Evolutionary conservation across 2,329 filamentous ascomycete genomes (phyloP), one percentile per base, ranked within the genome.

Genomic region (Calycina marina): DNA sequence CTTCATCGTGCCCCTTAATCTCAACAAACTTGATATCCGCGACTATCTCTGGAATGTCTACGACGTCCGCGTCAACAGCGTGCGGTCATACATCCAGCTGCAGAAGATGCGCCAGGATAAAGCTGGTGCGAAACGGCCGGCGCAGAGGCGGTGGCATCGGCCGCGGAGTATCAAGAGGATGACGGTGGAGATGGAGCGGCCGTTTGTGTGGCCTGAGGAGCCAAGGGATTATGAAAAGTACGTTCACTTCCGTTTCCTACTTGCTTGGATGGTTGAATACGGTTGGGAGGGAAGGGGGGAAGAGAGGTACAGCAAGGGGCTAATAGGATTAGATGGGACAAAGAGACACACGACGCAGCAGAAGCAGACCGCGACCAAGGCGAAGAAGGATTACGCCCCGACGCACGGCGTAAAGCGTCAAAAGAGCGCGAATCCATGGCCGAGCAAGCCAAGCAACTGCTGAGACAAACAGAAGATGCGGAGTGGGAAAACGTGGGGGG

Each of bases 11-110:
- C 90, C 90, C 8, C 69, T 96, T 47, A 75, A 72, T 48, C 85
- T 94, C 66, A 93, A 84, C 66, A 98, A 98, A 62, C 77, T 96
- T 57, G 90, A 98, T 56, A 62, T 98, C 25, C 82, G 85, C 56
- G 86, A 94, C 62, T 98, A 96, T 63, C 77, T 98, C 40, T 81
- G 72, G 62, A 76, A 93, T 56, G 70, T 71, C 26, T 98, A 98
- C 65, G 67, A 69, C 39, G 76, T 96, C 40, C 68, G 76, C 42
- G 72, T 77, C 33, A 61, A 72, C 32, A 65, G 65, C 43, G 74
- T 96, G 40, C 80, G 88, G 40, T 85, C 81, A 32, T 88, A 72
- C 51, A 71, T 96, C 51, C 75, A 81, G 48, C 72, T 77, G 57
- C 67, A 73, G 53, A 70, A 68, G 28, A 56, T 77, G 20, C 68